These are phyloP conservation scores for Yamadazyma paraphyllophila DNA, from an alignment of 805 yeast genomes.

Conservation along the genomic window DNA sequence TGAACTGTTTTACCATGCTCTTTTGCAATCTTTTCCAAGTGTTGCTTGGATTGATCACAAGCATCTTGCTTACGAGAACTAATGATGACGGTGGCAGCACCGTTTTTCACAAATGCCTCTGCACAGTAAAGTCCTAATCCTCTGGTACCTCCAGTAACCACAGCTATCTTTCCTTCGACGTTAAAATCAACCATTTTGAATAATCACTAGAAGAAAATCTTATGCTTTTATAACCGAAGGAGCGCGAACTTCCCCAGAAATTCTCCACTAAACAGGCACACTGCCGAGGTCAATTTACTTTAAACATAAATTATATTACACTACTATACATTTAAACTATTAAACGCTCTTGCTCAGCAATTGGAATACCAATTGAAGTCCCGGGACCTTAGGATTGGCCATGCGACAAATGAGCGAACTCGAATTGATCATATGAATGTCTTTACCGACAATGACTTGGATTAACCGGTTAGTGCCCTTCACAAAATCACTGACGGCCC, in stretches of 20 bases:
- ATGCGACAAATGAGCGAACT: slow-evolving; percentile 33
- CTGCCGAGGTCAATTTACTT: neutral
- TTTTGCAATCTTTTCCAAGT: slow-evolving; percentile 35
- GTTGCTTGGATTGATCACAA: slow-evolving; percentile 53
- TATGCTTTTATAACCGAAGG: neutral
- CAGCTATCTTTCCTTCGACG: slow-evolving; percentile 62
- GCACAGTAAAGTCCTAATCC: slow-evolving; percentile 73
- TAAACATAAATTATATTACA: neutral
- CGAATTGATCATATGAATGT: slow-evolving; percentile 37
- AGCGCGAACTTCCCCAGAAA: neutral
- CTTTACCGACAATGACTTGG: slow-evolving; percentile 74
- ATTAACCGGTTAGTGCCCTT: slow-evolving; percentile 47
- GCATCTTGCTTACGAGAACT: slow-evolving; percentile 64
- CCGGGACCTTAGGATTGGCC: slow-evolving; percentile 65
- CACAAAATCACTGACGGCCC: slow-evolving; percentile 51
- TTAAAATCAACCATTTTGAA: slow-evolving; percentile 39
- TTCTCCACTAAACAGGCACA: neutral
- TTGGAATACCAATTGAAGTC: slow-evolving; percentile 58
- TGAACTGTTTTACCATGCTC: slow-evolving; percentile 30
- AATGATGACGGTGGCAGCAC: slow-evolving; percentile 60
- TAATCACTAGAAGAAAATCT: neutral
- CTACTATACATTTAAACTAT: neutral
- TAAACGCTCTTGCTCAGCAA: slow-evolving; percentile 4
- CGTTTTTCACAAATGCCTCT: slow-evolving; percentile 58
- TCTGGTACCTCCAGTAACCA: slow-evolving; percentile 72